phyloP scores from a whole-genome alignment of 192 early-diverging fungal genomes.

The Phlyctochytrium arcticum region DNA sequence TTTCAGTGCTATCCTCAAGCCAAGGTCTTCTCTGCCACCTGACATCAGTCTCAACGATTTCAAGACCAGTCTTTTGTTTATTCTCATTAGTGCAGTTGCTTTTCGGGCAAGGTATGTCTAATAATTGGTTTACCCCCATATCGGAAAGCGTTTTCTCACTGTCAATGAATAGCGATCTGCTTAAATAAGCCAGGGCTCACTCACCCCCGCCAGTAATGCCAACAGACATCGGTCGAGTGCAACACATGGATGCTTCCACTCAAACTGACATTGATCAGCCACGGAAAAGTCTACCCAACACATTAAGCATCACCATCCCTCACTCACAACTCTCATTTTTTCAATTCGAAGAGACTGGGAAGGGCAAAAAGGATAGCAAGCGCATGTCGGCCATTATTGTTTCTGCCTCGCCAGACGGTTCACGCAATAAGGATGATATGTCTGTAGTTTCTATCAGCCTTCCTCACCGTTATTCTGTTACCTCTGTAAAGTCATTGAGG shows the following conservation, averaged over 20 bases:
- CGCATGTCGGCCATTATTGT: slow-evolving; percentile 26
- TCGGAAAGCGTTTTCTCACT: too few relatives aligned
- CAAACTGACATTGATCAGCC: slow-evolving; percentile 5
- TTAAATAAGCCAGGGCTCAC: too few relatives aligned
- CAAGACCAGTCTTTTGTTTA: too few relatives aligned
- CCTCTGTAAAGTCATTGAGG: slow-evolving; percentile 2
- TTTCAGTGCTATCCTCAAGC: too few relatives aligned
- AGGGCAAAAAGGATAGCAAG: not conserved
- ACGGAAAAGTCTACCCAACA: not conserved
- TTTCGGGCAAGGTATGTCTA: too few relatives aligned
- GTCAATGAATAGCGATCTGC: too few relatives aligned
- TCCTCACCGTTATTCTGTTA: slow-evolving; percentile 10
- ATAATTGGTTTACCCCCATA: too few relatives aligned
- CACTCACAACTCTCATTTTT: slow-evolving; percentile 17
- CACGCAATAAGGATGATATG: slow-evolving; percentile 1
- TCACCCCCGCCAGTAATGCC: too few relatives aligned
- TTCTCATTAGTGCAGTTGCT: too few relatives aligned
- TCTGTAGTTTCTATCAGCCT: slow-evolving; percentile 18
- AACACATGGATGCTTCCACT: slow-evolving; percentile 18
- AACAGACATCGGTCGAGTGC: too few relatives aligned
- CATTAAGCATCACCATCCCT: slow-evolving; percentile 2
- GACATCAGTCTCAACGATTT: too few relatives aligned
- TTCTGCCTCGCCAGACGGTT: not conserved
- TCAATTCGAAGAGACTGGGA: slow-evolving; percentile 15
- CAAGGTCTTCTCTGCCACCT: too few relatives aligned